Conservation (phyloP, 1,284 basidiomycete genomes). For the Malassezia slooffiae region DNA sequence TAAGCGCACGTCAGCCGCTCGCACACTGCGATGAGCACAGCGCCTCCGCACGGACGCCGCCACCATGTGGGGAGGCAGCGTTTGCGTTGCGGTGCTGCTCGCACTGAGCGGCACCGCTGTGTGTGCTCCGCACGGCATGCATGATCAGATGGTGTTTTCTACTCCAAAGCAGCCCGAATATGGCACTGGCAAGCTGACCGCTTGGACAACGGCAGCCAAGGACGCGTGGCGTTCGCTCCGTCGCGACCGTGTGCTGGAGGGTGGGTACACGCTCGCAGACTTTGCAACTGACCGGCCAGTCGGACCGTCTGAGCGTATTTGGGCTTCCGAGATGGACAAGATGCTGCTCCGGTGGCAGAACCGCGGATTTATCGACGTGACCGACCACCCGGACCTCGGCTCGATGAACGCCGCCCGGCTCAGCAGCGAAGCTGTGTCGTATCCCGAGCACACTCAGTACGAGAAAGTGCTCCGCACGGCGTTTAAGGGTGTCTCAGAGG, state of each 20-base stretch:
- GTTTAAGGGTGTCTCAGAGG: conserved; percentile 23
- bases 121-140: not conserved
- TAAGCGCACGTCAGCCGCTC: no score
- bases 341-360: conserved; percentile 23
- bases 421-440: conserved; percentile 6
- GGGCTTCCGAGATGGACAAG: conserved; percentile 24
- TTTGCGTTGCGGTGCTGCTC: no score
- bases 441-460: conserved; percentile 20
- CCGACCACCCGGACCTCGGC: conserved; percentile 19
- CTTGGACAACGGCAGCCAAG: no score
- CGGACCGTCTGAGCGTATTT: not conserved
- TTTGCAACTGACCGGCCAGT: no score
- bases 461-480: conserved; percentile 15
- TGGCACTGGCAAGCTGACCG: no score
- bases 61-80: no score
- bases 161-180: not conserved
- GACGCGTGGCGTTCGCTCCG: not conserved
- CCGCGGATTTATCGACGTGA: conserved; percentile 36
- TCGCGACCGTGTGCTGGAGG: conserved; percentile 1
- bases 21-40: no score
- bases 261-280: conserved; percentile 3
- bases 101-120: no score
- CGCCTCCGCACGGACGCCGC: no score
- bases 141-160: not conserved
- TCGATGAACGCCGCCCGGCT: not conserved